Evolutionary conservation across 2,329 filamentous ascomycete genomes (phyloP).

Genomic region (Fusarium sp.): DNA sequence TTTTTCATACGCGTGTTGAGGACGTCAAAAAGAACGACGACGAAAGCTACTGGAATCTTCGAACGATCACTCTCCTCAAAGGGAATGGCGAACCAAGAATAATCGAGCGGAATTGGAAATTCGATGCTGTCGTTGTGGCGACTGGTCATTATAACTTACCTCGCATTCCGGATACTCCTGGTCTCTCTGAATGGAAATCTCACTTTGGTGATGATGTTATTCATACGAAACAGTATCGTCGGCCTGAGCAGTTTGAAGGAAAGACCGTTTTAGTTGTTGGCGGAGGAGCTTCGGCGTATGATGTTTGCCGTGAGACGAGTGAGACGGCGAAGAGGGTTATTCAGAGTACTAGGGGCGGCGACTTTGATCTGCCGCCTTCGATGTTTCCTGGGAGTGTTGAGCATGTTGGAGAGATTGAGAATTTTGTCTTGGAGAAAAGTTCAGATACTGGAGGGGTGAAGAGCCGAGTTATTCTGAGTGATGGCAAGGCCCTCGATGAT

Average conservation of each 20-base stretch:
- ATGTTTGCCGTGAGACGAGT: constrained; percentile 54
- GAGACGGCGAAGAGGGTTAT: constrained; percentile 52
- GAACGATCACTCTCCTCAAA: constrained; percentile 55
- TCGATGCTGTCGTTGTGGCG: constrained; percentile 74
- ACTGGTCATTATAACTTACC: constrained; percentile 74
- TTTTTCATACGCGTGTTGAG: constrained; percentile 69
- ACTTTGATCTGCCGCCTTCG: constrained; percentile 65
- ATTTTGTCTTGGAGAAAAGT: constrained; percentile 48
- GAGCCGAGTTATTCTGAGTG: constrained; percentile 60
- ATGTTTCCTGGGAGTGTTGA: constrained; percentile 64
- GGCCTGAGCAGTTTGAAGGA: constrained; percentile 64
- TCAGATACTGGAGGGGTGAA: constrained; percentile 50
- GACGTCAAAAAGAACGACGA: constrained; percentile 55
- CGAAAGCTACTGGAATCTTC: constrained; percentile 59
- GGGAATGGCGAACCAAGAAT: constrained; percentile 36
- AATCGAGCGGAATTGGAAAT: constrained; percentile 48
- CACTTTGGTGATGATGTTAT: constrained; percentile 62
- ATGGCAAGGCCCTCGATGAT: constrained; percentile 60
- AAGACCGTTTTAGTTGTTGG: constrained; percentile 65
- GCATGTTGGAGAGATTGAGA: constrained; percentile 61
- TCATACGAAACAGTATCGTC: constrained; percentile 79
- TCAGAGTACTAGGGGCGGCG: constrained; percentile 65
- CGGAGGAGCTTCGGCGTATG: constrained; percentile 56
- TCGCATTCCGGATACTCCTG: constrained; percentile 67
- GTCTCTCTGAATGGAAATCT: constrained; percentile 66